Base-by-base conservation (phyloP, 306 rosid genomes). In the Inga leiocalycina region DNA sequence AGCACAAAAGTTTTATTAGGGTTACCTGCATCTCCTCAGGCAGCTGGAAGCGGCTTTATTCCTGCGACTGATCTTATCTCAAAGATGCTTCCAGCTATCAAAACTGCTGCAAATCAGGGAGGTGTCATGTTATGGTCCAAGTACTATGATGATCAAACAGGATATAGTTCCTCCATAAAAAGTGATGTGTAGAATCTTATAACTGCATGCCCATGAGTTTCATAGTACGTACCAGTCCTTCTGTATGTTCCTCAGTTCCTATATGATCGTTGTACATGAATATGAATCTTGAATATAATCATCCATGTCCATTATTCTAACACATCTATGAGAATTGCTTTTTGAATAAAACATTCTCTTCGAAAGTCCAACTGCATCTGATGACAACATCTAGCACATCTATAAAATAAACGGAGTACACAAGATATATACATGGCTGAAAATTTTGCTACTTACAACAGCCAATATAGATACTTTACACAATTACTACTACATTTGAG, bases 51-150 rank as follows among this genome's bases (percentile, higher is more conserved):
- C 45, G 93, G 94, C 15, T 89, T 89, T 76, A 81, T 92, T 52
- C 90, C 92, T 0, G 80, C 51, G 2, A 45, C 30, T 61, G 83
- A 83, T 68, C 83, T 88, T 35, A 88, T 72, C 39, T 86, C 91
- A 1, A 17, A 80, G 24, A 92, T 89, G 68, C 91, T 92, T 64
- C 92, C 93, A 0, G 86, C 81, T 4, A 90, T 92, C 24, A 92
- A 88, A 78, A 79, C 45, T 15, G 77, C 89, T 77, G 7, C 86
- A 35, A 90, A 91, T 78, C 91, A 91, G 73, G 96, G 92, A 62
- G 96, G 98, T 11, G 93, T 90, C 57, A 91, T 91, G 93, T 30
- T 90, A 22, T 93, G 96, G 96, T 91, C 96, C 11, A 91, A 90
- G 87, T 89, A 84, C 77, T 90, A 88, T 14, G 96, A 90, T 73